Evolutionary conservation across 2,329 filamentous ascomycete genomes (phyloP).

Genomic region (Cercospora nicotianae): DNA sequence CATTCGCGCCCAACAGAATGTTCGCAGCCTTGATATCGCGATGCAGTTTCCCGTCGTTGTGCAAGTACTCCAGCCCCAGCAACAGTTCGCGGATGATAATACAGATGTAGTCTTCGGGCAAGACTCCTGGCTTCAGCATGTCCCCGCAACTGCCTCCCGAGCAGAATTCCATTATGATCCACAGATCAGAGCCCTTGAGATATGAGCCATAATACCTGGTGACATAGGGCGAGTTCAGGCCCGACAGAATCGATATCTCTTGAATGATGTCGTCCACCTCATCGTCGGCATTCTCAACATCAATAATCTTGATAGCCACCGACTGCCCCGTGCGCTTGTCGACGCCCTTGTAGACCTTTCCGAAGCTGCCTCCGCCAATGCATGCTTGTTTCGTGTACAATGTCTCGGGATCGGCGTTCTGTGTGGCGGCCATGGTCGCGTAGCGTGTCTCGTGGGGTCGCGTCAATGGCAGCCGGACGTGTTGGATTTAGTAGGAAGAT

Average conservation of each 20-base stretch:
- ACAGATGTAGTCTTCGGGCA: slow-evolving; percentile 93
- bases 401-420: slow-evolving; percentile 73
- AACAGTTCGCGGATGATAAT: slow-evolving; percentile 91
- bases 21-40: slow-evolving; percentile 99
- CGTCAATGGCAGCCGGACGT: slow-evolving; percentile 7
- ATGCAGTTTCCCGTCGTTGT: slow-evolving; percentile 93
- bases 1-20: slow-evolving; percentile 81
- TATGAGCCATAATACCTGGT: slow-evolving; percentile 98
- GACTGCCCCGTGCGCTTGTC: slow-evolving; percentile 91
- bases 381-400: slow-evolving; percentile 78
- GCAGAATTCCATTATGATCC: slow-evolving; percentile 99
- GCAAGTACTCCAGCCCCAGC: slow-evolving; percentile 86
- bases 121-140: slow-evolving; percentile 87
- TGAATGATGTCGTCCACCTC: slow-evolving; percentile 99
- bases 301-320: slow-evolving; percentile 97
- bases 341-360: slow-evolving; percentile 97
- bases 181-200: slow-evolving; percentile 90
- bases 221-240: slow-evolving; percentile 92
- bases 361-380: slow-evolving; percentile 93
- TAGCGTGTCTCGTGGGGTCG: slow-evolving; percentile 2
- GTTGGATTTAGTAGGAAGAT: slow-evolving; percentile 1
- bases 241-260: slow-evolving; percentile 95
- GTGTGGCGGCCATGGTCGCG: slow-evolving; percentile 29
- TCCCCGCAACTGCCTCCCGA: slow-evolving; percentile 95
- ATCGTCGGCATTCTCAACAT: slow-evolving; percentile 98